Percentiles rank a stretch among this genome's conserved stretches.
Evolutionary conservation across 495 filamentous ascomycete genomes (phyloP).

Genomic region (Neurospora hispaniola): DNA sequence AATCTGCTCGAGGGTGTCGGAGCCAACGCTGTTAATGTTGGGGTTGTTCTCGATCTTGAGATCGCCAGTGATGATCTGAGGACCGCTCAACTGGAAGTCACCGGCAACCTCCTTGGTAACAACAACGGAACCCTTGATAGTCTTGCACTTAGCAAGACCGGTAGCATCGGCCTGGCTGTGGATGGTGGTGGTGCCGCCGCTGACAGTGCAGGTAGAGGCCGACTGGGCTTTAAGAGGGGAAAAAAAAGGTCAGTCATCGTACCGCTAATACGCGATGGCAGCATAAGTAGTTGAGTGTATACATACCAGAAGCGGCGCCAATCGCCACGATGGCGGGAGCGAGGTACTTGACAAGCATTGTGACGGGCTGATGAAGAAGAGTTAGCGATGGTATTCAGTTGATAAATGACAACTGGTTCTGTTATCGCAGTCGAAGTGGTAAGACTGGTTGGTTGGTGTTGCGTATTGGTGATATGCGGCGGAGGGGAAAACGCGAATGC

Average conservation of each 20-base stretch:
- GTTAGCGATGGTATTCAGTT: constrained; percentile 5
- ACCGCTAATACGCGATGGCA: not conserved
- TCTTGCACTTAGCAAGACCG: constrained; percentile 52
- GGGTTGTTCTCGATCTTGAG: constrained; percentile 49
- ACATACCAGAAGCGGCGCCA: constrained; percentile 57
- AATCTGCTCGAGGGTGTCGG: constrained; percentile 35
- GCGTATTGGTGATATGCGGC: constrained; percentile 1
- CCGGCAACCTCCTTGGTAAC: constrained; percentile 45
- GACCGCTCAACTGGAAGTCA: constrained; percentile 42
- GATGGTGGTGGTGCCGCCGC: constrained; percentile 40
- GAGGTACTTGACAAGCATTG: constrained; percentile 69
- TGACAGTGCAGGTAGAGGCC: constrained; percentile 32
- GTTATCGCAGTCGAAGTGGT: not conserved
- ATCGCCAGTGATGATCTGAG: constrained; percentile 56
- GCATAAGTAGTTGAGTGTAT: not conserved
- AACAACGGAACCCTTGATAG: constrained; percentile 58
- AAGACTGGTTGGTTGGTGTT: not conserved
- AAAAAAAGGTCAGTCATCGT: constrained; percentile 10
- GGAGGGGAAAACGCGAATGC: constrained; percentile 9
- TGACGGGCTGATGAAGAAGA: constrained; percentile 28
- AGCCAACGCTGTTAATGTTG: constrained; percentile 36
- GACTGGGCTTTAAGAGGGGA: constrained; percentile 30
- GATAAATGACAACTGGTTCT: constrained; percentile 4
- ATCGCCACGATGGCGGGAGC: constrained; percentile 65
- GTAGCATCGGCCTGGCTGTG: constrained; percentile 62